Conservation (phyloP, 768 basidiomycete species). For the Tulasnella calospora region DNA sequence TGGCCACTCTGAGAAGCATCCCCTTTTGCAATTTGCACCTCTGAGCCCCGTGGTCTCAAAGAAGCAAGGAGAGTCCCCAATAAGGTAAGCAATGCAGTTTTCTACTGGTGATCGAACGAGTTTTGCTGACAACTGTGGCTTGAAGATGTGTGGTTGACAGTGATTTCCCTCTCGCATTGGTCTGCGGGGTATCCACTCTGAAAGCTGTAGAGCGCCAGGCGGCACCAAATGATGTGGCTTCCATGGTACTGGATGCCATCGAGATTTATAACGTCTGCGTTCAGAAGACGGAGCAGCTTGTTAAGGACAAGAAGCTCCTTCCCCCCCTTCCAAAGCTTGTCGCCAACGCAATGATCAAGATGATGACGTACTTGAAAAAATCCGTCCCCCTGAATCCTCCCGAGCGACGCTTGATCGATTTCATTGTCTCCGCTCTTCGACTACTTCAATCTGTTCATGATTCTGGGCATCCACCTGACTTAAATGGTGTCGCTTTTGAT, state of each 20-base stretch:
- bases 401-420: background rate
- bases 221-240: background rate
- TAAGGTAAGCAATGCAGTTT: background rate
- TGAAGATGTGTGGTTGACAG: background rate
- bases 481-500: background rate
- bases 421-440: background rate
- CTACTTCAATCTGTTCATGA: background rate
- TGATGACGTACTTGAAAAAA: background rate
- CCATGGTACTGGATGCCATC: background rate
- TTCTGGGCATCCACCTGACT: background rate
- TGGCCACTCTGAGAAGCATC: background rate
- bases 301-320: background rate
- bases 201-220: background rate
- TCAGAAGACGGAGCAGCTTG: background rate
- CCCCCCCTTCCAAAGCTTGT: background rate
- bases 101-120: too few relatives aligned
- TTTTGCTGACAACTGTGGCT: background rate
- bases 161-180: background rate
- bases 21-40: background rate
- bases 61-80: background rate
- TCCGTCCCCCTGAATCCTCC: background rate
- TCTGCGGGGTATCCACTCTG: background rate
- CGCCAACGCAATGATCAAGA: background rate
- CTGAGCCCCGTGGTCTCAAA: background rate
- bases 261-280: background rate